A percentile compares a stretch with the other conserved stretches of the same genome.
Evolutionary conservation across 2,329 filamentous ascomycete genomes (phyloP).

Genomic region (Alternaria brassicae): DNA sequence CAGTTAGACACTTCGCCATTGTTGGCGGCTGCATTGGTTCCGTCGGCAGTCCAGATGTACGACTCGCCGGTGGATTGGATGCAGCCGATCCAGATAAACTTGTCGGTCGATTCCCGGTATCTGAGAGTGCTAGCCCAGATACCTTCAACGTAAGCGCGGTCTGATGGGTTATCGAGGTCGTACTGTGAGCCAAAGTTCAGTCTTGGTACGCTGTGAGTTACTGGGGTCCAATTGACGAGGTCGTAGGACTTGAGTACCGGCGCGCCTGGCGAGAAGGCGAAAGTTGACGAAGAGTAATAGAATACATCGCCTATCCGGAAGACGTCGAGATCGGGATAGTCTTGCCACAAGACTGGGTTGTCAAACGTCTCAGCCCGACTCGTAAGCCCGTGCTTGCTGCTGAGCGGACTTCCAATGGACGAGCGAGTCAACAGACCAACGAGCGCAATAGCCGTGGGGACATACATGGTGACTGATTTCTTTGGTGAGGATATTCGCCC

Average conservation of each 20-base stretch:
- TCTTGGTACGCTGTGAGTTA: slow-evolving; percentile 49
- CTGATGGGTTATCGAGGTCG: slow-evolving; percentile 52
- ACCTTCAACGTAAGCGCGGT: slow-evolving; percentile 59
- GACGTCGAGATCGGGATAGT: slow-evolving; percentile 64
- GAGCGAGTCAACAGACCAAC: neutral
- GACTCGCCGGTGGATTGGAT: slow-evolving; percentile 57
- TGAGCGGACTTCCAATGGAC: slow-evolving; percentile 4
- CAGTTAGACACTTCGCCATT: slow-evolving; percentile 40
- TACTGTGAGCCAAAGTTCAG: slow-evolving; percentile 55
- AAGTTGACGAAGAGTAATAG: slow-evolving; percentile 64
- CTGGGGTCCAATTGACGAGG: slow-evolving; percentile 59
- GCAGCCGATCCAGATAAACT: slow-evolving; percentile 67
- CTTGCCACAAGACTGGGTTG: slow-evolving; percentile 64
- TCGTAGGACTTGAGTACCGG: slow-evolving; percentile 64
- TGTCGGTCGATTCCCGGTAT: slow-evolving; percentile 58
- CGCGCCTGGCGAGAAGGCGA: slow-evolving; percentile 64
- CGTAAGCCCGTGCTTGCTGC: neutral
- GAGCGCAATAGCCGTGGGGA: slow-evolving; percentile 1
- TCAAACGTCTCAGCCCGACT: slow-evolving; percentile 44
- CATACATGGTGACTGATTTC: slow-evolving; percentile 9
- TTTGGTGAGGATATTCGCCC: neutral
- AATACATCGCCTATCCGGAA: slow-evolving; percentile 59
- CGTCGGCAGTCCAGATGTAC: slow-evolving; percentile 61
- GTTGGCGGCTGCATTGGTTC: slow-evolving; percentile 48
- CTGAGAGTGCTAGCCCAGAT: slow-evolving; percentile 64